Evolutionary conservation across 345 rosid genomes (phyloP).

Genomic region (Durio zibethinus): DNA sequence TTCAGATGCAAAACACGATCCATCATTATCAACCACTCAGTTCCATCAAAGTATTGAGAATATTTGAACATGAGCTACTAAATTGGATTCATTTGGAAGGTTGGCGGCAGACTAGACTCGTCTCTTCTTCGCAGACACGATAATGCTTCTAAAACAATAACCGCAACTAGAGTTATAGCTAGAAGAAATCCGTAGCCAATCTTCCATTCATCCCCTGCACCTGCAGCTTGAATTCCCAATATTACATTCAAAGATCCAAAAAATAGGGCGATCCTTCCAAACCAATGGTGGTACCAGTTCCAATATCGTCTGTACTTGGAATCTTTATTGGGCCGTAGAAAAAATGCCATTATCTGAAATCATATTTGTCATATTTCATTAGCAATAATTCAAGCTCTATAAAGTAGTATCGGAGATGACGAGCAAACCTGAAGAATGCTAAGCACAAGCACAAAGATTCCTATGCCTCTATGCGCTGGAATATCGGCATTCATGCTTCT

Average conservation of each 20-base stretch:
- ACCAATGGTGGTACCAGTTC: slow-evolving; percentile 91
- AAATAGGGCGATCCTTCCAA: slow-evolving; percentile 72
- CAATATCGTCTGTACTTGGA: slow-evolving; percentile 66
- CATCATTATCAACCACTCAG: not conserved
- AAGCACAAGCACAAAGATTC: slow-evolving; percentile 61
- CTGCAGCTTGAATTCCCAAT: slow-evolving; percentile 62
- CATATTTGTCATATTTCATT: not conserved
- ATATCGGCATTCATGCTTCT: slow-evolving; percentile 42
- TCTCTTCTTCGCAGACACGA: slow-evolving; percentile 39
- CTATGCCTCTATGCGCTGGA: slow-evolving; percentile 78
- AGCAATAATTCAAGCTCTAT: not conserved
- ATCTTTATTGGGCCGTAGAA: slow-evolving; percentile 69
- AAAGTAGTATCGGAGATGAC: not conserved
- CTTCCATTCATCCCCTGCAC: slow-evolving; percentile 63
- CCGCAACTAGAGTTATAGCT: slow-evolving; percentile 41
- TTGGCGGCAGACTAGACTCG: slow-evolving; percentile 32
- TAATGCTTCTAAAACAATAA: slow-evolving; percentile 54
- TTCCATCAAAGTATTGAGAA: not conserved
- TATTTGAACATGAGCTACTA: slow-evolving; percentile 18
- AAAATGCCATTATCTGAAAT: slow-evolving; percentile 70
- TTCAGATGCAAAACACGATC: not conserved
- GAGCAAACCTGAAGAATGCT: slow-evolving; percentile 74
- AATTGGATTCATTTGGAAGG: slow-evolving; percentile 70
- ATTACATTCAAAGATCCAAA: slow-evolving; percentile 71
- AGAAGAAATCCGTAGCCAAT: slow-evolving; percentile 73